Evolutionary conservation across 2,329 filamentous ascomycete species (phyloP).

Genomic region (Verticillium nonalfalfae): DNA sequence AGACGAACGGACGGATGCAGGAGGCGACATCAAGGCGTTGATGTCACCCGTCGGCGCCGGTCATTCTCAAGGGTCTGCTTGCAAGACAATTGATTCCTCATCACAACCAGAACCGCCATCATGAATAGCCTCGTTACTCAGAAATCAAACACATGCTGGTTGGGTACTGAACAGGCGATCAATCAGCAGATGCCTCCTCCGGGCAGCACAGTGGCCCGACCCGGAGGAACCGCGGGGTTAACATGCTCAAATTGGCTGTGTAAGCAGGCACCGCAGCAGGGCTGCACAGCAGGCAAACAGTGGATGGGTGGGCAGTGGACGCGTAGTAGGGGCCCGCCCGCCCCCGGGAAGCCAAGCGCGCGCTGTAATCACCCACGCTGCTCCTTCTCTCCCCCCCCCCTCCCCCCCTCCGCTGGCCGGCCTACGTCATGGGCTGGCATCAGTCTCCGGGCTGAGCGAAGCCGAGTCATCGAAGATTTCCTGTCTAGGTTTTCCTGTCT

Average conservation of each 20-base stretch:
- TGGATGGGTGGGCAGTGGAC: too few species aligned
- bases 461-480: background rate
- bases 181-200: background rate
- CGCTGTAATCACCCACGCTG: background rate
- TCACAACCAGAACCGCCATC: too few species aligned
- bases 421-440: background rate
- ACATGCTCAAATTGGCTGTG: background rate
- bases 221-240: background rate
- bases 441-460: background rate
- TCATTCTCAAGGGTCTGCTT: too few species aligned
- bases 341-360: too few species aligned
- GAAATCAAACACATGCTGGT: background rate
- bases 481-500: background rate
- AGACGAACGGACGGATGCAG: background rate
- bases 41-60: background rate
- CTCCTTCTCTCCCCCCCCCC: background rate
- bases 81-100: too few species aligned
- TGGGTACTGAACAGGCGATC: background rate
- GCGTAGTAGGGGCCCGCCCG: too few species aligned
- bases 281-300: too few species aligned
- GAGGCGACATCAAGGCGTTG: background rate
- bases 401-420: too few species aligned
- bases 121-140: too few species aligned
- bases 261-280: background rate
- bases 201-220: background rate